A percentile compares a stretch with the other conserved stretches of the same genome.
These are phyloP conservation scores for Pseudoperonospora humuli DNA, from an alignment of 352 stramenopile genomes.

Conservation along the genomic window DNA sequence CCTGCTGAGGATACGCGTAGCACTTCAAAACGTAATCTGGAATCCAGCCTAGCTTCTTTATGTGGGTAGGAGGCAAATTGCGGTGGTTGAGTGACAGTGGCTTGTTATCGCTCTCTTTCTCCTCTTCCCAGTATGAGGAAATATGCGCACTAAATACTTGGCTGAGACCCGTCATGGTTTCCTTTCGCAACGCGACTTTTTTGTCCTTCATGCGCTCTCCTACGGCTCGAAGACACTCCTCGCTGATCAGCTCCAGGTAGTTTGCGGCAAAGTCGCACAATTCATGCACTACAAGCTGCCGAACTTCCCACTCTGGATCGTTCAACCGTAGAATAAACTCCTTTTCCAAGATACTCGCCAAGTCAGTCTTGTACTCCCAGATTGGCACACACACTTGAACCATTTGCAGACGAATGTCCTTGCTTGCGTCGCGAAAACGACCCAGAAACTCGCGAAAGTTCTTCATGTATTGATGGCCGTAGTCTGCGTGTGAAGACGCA, in stretches of 20 bases:
- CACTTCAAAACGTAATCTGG: conserved; percentile 81
- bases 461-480: conserved; percentile 69
- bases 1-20: conserved; percentile 78
- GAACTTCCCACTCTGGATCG: conserved; percentile 82
- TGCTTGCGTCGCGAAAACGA: conserved; percentile 80
- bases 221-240: conserved; percentile 59
- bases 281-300: conserved; percentile 66
- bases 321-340: conserved; percentile 62
- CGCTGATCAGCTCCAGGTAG: conserved; percentile 52
- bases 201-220: conserved; percentile 88
- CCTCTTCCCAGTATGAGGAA: conserved; percentile 40
- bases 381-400: conserved; percentile 62
- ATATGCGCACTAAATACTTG: conserved; percentile 76
- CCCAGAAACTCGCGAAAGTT: conserved; percentile 82
- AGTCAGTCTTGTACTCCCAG: conserved; percentile 60
- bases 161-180: conserved; percentile 84
- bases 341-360: conserved; percentile 52
- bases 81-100: conserved; percentile 18
- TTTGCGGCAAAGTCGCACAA: conserved; percentile 77
- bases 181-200: conserved; percentile 65
- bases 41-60: conserved; percentile 77
- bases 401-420: conserved; percentile 83
- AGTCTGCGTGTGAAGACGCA: conserved; percentile 62
- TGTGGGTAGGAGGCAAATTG: conserved; percentile 25
- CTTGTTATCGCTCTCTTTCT: conserved; percentile 14